Conservation (phyloP, 2,329 filamentous ascomycete species). For the Talaromyces sp. region DNA sequence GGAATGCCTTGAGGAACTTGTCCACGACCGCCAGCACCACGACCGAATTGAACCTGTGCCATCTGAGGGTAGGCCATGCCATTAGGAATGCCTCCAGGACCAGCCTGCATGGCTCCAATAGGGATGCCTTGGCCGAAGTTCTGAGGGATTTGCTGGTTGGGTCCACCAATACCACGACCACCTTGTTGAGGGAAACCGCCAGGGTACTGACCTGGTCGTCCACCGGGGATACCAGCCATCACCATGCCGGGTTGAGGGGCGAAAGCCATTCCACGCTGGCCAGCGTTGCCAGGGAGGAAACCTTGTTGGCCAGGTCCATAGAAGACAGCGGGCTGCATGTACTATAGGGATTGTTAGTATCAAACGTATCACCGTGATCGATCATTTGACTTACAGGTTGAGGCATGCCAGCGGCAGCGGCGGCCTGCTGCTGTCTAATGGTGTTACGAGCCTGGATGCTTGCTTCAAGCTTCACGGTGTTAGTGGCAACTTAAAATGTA, state of each 20-base stretch:
- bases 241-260: slow-evolving; percentile 53
- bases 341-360: slow-evolving; percentile 41
- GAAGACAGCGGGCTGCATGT: slow-evolving; percentile 89
- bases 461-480: slow-evolving; percentile 67
- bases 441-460: slow-evolving; percentile 99
- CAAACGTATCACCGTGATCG: background rate
- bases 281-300: slow-evolving; percentile 54
- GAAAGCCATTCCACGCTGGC: slow-evolving; percentile 62
- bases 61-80: slow-evolving; percentile 76
- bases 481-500: slow-evolving; percentile 1
- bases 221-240: slow-evolving; percentile 69
- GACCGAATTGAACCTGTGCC: slow-evolving; percentile 72
- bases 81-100: slow-evolving; percentile 70
- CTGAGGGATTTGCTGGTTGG: slow-evolving; percentile 79
- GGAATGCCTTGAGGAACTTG: slow-evolving; percentile 50
- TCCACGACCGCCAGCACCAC: slow-evolving; percentile 67
- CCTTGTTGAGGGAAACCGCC: slow-evolving; percentile 78
- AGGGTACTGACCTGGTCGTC: slow-evolving; percentile 82
- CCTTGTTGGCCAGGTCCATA: slow-evolving; percentile 70
- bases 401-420: slow-evolving; percentile 83
- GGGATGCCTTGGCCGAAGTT: slow-evolving; percentile 73
- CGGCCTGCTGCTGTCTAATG: slow-evolving; percentile 95
- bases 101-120: slow-evolving; percentile 54
- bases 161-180: slow-evolving; percentile 72
- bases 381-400: slow-evolving; percentile 46